Evolutionary conservation across 129 eudicot species (phyloP).

Genomic region (Helianthus tuberosus): DNA sequence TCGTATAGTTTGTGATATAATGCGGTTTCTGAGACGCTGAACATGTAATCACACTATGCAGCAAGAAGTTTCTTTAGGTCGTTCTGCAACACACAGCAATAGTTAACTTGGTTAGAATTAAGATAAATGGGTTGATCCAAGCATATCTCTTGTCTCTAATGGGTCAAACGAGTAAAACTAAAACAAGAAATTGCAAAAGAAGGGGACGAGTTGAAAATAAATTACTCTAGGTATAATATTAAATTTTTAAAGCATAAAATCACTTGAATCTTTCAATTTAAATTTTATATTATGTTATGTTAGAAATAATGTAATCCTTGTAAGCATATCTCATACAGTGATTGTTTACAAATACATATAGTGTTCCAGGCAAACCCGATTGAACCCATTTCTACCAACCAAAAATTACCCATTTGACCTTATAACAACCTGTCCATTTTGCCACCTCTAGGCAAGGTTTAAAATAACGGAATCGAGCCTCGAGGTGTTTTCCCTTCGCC

Average conservation of each 20-base stretch:
- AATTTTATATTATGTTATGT: neutral
- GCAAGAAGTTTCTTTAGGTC: conserved; percentile 82
- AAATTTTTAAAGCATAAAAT: neutral
- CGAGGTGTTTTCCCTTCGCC: too few species aligned
- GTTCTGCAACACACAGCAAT: conserved; percentile 53
- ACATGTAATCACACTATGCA: conserved; percentile 30
- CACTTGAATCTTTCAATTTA: neutral
- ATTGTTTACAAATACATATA: neutral
- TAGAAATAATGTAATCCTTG: neutral
- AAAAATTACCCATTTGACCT: neutral
- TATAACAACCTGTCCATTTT: neutral
- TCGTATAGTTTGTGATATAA: neutral
- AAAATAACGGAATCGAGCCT: too few species aligned
- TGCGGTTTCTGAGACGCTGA: neutral
- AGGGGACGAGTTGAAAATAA: neutral
- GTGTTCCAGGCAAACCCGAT: neutral
- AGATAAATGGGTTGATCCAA: neutral
- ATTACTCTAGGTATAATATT: neutral
- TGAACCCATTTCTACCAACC: neutral
- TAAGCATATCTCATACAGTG: neutral
- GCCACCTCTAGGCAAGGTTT: neutral
- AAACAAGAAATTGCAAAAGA: neutral
- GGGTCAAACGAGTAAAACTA: conserved; percentile 10
- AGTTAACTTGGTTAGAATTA: neutral
- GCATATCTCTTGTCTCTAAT: neutral